A percentile compares a stretch with the other conserved stretches of the same genome.
phyloP scores from a whole-genome alignment of 257 asterid genomes.

The Solanum habrochaites region DNA sequence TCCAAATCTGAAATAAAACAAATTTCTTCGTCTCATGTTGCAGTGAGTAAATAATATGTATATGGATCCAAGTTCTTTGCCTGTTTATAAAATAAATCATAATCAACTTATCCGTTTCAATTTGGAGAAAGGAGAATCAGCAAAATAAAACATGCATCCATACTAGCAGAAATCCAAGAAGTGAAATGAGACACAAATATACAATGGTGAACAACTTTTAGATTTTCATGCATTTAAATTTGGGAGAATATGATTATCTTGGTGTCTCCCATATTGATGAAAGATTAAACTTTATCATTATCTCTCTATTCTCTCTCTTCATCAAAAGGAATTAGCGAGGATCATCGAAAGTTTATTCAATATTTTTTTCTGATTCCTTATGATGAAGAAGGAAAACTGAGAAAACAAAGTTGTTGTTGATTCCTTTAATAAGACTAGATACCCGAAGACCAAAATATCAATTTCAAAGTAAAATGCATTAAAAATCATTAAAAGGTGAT shows the following conservation, averaged over 20 bases:
- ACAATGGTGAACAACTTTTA: background rate
- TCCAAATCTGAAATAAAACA: background rate
- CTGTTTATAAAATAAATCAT: background rate
- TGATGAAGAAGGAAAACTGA: background rate
- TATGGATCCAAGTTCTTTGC: background rate
- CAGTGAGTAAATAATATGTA: background rate
- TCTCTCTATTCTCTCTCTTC: background rate
- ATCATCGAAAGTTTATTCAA: background rate
- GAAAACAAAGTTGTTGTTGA: background rate
- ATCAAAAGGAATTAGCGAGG: background rate
- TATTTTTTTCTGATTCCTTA: too few species aligned
- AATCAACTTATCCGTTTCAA: background rate
- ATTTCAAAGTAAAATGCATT: background rate
- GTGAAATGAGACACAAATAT: background rate
- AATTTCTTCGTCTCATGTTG: background rate
- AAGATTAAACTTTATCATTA: too few species aligned
- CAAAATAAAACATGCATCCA: background rate
- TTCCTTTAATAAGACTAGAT: background rate
- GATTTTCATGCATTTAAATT: background rate
- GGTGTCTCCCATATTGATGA: background rate
- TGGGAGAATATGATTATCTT: background rate
- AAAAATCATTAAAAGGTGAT: background rate
- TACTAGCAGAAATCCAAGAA: background rate
- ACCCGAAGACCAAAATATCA: background rate
- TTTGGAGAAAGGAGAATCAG: background rate